Percentiles rank a stretch among this genome's conserved stretches.
phyloP scores from a whole-genome alignment of 2,329 filamentous ascomycete genomes.

The Dactylonectria macrodidyma region DNA sequence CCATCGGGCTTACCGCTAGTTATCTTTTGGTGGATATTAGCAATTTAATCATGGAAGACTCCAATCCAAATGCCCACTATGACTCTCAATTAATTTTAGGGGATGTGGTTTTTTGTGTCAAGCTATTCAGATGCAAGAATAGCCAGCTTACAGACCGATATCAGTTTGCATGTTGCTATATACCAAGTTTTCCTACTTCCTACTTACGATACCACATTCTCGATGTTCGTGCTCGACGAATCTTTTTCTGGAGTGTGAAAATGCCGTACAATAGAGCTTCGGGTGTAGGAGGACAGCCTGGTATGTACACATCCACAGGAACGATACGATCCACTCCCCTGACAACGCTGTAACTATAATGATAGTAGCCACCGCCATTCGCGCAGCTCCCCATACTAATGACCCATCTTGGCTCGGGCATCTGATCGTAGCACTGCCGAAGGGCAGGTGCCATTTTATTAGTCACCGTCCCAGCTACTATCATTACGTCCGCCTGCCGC shows the following conservation, averaged over 20 bases:
- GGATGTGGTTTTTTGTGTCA: too few relatives aligned
- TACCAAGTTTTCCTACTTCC: too few relatives aligned
- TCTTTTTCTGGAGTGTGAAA: slow-evolving; percentile 84
- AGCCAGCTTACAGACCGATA: too few relatives aligned
- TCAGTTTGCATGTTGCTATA: too few relatives aligned
- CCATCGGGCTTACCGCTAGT: too few relatives aligned
- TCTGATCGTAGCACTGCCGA: slow-evolving; percentile 94
- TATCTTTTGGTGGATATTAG: too few relatives aligned
- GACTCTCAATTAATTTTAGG: too few relatives aligned
- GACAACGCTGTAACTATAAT: slow-evolving; percentile 86
- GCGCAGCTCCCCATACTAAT: slow-evolving; percentile 87
- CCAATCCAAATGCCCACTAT: too few relatives aligned
- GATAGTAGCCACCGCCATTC: slow-evolving; percentile 89
- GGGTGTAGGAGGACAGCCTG: slow-evolving; percentile 76
- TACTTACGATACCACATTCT: too few relatives aligned
- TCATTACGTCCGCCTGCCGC: slow-evolving; percentile 92
- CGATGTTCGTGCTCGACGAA: slow-evolving; percentile 48
- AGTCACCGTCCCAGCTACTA: slow-evolving; percentile 91
- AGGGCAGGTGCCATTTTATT: slow-evolving; percentile 97
- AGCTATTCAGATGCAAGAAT: too few relatives aligned
- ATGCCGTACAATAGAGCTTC: slow-evolving; percentile 79
- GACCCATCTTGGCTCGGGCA: slow-evolving; percentile 93
- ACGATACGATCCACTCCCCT: slow-evolving; percentile 83
- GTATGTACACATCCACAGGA: slow-evolving; percentile 85
- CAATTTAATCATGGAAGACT: too few relatives aligned